Percentiles rank a stretch among this genome's conserved stretches.
These are phyloP conservation scores for Papilionanthe hybrid DNA, from an alignment of 116 monocot genomes.

Conservation along the genomic window DNA sequence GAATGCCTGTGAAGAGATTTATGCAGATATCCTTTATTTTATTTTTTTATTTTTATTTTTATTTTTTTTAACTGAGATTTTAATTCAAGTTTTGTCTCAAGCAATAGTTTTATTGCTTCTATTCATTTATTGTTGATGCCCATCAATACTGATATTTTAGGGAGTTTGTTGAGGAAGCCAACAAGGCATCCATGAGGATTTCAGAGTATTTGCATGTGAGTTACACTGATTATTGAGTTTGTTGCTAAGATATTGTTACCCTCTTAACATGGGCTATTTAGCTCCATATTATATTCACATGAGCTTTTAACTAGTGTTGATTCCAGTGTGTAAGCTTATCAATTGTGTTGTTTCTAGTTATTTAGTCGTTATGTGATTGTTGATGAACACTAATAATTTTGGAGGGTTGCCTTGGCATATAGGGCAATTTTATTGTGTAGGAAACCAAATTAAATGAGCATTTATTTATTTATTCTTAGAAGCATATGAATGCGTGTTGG, in stretches of 20 bases:
- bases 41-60: too few relatives aligned
- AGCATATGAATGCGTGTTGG: too few relatives aligned
- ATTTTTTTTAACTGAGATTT: neutral
- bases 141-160: constrained; percentile 10
- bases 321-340: too few relatives aligned
- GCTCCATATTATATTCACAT: neutral
- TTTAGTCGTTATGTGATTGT: too few relatives aligned
- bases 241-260: neutral
- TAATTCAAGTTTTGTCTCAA: neutral
- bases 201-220: constrained; percentile 28
- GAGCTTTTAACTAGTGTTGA: neutral
- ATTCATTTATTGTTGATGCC: constrained; percentile 4
- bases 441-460: too few relatives aligned
- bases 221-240: neutral
- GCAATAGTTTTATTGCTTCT: neutral
- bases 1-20: too few relatives aligned
- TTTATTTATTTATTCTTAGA: too few relatives aligned
- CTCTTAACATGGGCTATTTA: neutral
- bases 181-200: constrained; percentile 22
- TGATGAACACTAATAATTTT: too few relatives aligned
- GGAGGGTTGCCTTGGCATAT: too few relatives aligned
- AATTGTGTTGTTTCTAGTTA: too few relatives aligned
- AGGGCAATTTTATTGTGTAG: too few relatives aligned
- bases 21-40: too few relatives aligned
- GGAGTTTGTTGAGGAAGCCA: constrained; percentile 22